Base-by-base conservation (phyloP, 2,329 filamentous ascomycete species). In the Pyrenophora teres region DNA sequence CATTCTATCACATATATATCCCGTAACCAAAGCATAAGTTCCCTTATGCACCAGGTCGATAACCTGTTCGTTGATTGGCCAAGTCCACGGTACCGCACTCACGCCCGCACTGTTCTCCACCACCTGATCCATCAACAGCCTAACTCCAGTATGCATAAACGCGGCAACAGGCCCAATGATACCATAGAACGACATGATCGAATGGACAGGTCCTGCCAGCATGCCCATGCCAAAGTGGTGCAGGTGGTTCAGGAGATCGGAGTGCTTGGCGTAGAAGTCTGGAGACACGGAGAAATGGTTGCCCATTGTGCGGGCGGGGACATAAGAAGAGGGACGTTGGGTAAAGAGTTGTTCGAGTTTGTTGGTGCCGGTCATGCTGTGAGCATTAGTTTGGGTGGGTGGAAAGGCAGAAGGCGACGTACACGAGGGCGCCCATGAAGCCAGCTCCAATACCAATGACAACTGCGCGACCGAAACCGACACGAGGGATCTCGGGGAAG, bases 11-110 rank as follows among this genome's bases (percentile, higher is more conserved):
- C 62, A 62, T 13, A 67, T 30, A 43, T 68, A 71, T 9, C 69
- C 68, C 15, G 59, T 63, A 2, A 67, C 59, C 6, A 68, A 9
- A 6, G 59, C 59, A 62, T 65, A 73, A 2, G 65, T 40, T 0
- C 62, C 57, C 48, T 71, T 71, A 32, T 71, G 66, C 40, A 68
- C 2, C 27, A 70, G 37, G 56, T 72, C 68, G 41, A 71, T 50
- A 7, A 66, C 57, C 49, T 72, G 69, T 45, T 72, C 67, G 23
- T 68, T 67, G 32, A 70, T 64, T 13, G 68, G 67, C 68, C 69
- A 72, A 3, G 60, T 66, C 68, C 69, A 73, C 38, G 68, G 67
- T 56, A 62, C 23, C 30, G 64, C 58, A n/a, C 65, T 67, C 12
- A 62, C 58, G 3, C 67, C 67, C 9, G 60, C 67, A 36, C 54